phyloP scores from a whole-genome alignment of 2,329 filamentous ascomycete genomes.

The Fusarium piperis region DNA sequence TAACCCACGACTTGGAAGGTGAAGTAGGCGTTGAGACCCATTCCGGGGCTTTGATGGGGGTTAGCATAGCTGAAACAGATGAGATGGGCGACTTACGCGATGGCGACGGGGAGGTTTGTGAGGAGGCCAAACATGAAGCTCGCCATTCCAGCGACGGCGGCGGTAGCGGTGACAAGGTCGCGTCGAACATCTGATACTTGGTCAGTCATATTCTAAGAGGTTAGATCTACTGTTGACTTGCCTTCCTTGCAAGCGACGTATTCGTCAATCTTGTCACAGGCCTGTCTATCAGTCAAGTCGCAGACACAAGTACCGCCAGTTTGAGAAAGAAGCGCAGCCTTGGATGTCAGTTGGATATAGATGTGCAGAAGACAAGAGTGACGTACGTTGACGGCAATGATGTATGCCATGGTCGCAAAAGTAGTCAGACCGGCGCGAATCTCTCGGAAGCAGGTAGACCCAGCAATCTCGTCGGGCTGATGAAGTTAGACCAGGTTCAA shows the following conservation, averaged over 20 bases:
- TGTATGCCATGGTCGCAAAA: constrained; percentile 85
- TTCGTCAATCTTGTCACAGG: constrained; percentile 59
- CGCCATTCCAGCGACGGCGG: constrained; percentile 79
- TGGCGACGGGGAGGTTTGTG: constrained; percentile 75
- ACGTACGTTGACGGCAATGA: constrained; percentile 76
- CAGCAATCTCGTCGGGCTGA: constrained; percentile 73
- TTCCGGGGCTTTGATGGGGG: constrained; percentile 62
- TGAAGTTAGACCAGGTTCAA: not conserved
- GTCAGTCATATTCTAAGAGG: not conserved
- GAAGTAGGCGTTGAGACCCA: constrained; percentile 76
- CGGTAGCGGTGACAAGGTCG: constrained; percentile 84
- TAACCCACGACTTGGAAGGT: constrained; percentile 73
- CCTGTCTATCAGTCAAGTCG: constrained; percentile 51
- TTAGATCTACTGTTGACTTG: constrained; percentile 38
- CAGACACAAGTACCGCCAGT: constrained; percentile 83
- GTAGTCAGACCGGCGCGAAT: constrained; percentile 83
- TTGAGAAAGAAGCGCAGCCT: constrained; percentile 78
- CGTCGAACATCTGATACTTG: constrained; percentile 65
- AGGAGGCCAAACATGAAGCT: constrained; percentile 82
- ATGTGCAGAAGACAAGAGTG: not conserved
- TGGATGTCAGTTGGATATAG: constrained; percentile 31
- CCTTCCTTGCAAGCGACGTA: constrained; percentile 60
- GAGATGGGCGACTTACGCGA: constrained; percentile 44
- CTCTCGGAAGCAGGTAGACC: constrained; percentile 79
- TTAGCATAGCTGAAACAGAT: not conserved